phyloP scores from a whole-genome alignment of 148 eudicot genomes.

The Rhododendron ferrugineum region DNA sequence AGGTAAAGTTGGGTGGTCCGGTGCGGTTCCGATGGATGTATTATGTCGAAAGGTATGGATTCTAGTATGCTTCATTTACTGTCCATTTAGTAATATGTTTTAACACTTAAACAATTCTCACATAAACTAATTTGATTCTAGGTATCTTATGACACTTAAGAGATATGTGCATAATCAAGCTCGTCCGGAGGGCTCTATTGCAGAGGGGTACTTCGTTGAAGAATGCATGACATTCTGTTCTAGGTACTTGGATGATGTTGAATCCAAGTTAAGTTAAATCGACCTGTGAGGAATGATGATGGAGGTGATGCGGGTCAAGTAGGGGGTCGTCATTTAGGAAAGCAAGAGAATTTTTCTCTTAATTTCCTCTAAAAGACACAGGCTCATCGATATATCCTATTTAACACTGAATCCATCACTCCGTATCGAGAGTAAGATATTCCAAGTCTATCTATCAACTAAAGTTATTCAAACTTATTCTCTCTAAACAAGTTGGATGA shows the following conservation, averaged over 20 bases:
- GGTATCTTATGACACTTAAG: neutral
- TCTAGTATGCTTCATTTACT: too few relatives aligned
- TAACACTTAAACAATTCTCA: neutral
- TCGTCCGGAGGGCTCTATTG: neutral
- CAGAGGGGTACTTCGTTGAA: neutral
- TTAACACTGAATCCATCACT: too few relatives aligned
- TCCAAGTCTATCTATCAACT: too few relatives aligned
- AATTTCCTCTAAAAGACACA: too few relatives aligned
- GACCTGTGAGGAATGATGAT: too few relatives aligned
- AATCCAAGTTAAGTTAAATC: too few relatives aligned
- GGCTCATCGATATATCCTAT: too few relatives aligned
- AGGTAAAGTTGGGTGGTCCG: neutral
- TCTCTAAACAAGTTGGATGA: neutral
- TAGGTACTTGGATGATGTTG: neutral
- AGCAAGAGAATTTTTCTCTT: neutral
- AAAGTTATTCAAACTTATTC: too few relatives aligned
- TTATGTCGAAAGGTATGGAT: too few relatives aligned
- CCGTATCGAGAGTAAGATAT: too few relatives aligned
- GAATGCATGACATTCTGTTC: neutral
- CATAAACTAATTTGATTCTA: neutral
- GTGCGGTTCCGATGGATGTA: too few relatives aligned
- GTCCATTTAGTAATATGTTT: too few relatives aligned
- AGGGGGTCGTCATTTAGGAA: neutral
- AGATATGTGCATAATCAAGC: neutral
- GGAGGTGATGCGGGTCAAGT: neutral